Evolutionary conservation across 257 asterid genomes (phyloP).

Genomic region (Phtheirospermum japonicum): DNA sequence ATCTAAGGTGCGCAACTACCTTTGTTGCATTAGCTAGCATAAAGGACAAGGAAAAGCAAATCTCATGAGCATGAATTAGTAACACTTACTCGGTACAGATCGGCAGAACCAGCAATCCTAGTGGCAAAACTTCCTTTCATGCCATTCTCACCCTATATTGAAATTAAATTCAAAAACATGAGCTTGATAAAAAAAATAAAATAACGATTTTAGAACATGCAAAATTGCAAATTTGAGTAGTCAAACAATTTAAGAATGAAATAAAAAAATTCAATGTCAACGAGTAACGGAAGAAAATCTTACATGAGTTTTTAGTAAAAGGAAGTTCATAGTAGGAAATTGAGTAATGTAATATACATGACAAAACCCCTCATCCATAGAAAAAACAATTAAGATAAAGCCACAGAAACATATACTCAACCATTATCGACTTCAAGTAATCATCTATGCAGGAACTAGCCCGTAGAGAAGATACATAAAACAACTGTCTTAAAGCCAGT

Average conservation of each 20-base stretch:
- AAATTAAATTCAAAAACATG: conserved; percentile 17
- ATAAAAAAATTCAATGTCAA: not conserved
- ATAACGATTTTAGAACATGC: not conserved
- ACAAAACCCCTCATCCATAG: not conserved
- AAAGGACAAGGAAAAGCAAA: conserved; percentile 13
- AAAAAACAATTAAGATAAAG: conserved; percentile 5
- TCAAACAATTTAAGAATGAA: not conserved
- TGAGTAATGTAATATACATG: not conserved
- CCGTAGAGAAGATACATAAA: not conserved
- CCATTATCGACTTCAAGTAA: no score
- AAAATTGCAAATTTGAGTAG: not conserved
- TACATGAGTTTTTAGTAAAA: not conserved
- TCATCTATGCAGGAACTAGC: conserved; percentile 10
- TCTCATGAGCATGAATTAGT: conserved; percentile 11
- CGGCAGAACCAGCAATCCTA: conserved; percentile 87
- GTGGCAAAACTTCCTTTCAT: conserved; percentile 90
- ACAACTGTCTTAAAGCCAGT: not conserved
- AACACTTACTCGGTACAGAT: conserved; percentile 69
- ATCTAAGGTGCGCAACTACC: conserved; percentile 4
- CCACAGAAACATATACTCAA: not conserved
- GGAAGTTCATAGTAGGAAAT: not conserved
- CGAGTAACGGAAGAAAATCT: not conserved
- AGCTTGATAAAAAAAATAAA: conserved; percentile 11
- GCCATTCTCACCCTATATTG: conserved; percentile 72
- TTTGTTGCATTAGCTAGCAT: conserved; percentile 1